Percentiles rank a stretch among this genome's conserved stretches.
These are phyloP conservation scores for Dactylellina sp. DNA, from an alignment of 2,329 filamentous ascomycete species.

Conservation along the genomic window DNA sequence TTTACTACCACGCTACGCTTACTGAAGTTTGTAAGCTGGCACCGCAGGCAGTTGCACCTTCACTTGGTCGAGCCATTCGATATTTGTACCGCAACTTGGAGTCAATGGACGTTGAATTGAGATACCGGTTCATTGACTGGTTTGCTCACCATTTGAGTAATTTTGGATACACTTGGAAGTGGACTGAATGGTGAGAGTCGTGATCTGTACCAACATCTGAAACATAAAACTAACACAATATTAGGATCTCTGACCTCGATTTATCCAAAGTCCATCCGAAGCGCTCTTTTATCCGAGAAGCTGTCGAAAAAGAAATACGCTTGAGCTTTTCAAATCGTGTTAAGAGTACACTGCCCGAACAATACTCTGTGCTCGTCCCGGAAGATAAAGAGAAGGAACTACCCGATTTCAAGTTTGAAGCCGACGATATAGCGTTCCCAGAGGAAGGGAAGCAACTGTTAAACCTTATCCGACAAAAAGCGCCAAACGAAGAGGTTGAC, in stretches of 20 bases:
- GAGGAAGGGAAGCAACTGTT: slow-evolving; percentile 86
- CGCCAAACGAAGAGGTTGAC: slow-evolving; percentile 86
- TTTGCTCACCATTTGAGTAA: slow-evolving; percentile 98
- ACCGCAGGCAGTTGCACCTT: slow-evolving; percentile 94
- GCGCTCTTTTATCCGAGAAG: slow-evolving; percentile 91
- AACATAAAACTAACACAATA: slow-evolving; percentile 3
- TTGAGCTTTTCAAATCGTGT: slow-evolving; percentile 96
- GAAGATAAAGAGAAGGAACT: slow-evolving; percentile 92
- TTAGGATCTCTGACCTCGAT: slow-evolving; percentile 80
- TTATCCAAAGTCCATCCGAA: slow-evolving; percentile 82
- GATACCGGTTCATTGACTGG: slow-evolving; percentile 93
- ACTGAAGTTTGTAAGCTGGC: slow-evolving; percentile 97
- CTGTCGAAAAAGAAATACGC: slow-evolving; percentile 95
- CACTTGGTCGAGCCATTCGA: slow-evolving; percentile 89
- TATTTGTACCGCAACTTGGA: slow-evolving; percentile 87
- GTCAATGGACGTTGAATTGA: slow-evolving; percentile 85
- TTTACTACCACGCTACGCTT: slow-evolving; percentile 95
- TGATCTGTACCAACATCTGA: not conserved
- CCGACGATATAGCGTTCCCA: slow-evolving; percentile 84
- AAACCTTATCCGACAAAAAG: slow-evolving; percentile 82
- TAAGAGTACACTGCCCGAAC: slow-evolving; percentile 87
- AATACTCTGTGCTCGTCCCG: slow-evolving; percentile 83
- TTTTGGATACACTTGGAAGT: slow-evolving; percentile 99
- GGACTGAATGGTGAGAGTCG: slow-evolving; percentile 83
- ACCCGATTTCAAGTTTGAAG: slow-evolving; percentile 91